A percentile compares a stretch with the other conserved stretches of the same genome.
Conservation (phyloP, 1,139 yeast genomes). For the Arxiozyma bovina region DNA sequence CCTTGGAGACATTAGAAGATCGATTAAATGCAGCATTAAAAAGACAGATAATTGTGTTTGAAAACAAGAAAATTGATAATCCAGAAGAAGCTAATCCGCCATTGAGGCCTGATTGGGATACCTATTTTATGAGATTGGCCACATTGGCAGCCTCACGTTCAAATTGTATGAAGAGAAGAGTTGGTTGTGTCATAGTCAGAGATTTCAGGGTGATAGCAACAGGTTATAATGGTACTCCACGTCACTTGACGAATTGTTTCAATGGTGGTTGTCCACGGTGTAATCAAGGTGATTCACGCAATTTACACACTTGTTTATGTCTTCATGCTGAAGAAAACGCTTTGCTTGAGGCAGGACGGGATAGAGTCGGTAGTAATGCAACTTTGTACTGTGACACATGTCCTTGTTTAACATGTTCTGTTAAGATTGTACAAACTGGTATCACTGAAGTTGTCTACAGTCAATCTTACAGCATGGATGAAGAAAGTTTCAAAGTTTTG, state of each 20-base stretch:
- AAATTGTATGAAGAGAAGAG: constrained; percentile 94
- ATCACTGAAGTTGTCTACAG: constrained; percentile 89
- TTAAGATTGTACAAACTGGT: constrained; percentile 90
- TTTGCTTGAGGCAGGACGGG: constrained; percentile 85
- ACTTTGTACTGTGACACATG: constrained; percentile 90
- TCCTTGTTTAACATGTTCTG: constrained; percentile 92
- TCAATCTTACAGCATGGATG: constrained; percentile 88
- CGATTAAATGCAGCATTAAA: constrained; percentile 11
- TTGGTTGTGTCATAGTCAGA: constrained; percentile 88
- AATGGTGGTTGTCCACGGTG: constrained; percentile 94
- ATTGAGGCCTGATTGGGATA: constrained; percentile 90
- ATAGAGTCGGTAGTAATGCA: constrained; percentile 56
- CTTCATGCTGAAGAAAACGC: constrained; percentile 98
- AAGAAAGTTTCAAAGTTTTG: constrained; percentile 58
- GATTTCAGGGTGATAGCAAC: constrained; percentile 86
- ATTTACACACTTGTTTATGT: constrained; percentile 78
- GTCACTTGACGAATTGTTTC: constrained; percentile 78
- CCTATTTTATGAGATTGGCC: constrained; percentile 88
- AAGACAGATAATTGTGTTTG: constrained; percentile 13
- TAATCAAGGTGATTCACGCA: constrained; percentile 58
- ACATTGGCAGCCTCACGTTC: constrained; percentile 86
- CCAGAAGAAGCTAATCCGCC: constrained; percentile 35
- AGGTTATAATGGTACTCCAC: constrained; percentile 95
- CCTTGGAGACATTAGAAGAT: constrained; percentile 2
- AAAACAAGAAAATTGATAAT: constrained; percentile 6